Evolutionary conservation across 371 early-diverging fungal genomes (phyloP), one percentile per base, ranked within the genome.

Genomic region (Zancudomyces culisetae): DNA sequence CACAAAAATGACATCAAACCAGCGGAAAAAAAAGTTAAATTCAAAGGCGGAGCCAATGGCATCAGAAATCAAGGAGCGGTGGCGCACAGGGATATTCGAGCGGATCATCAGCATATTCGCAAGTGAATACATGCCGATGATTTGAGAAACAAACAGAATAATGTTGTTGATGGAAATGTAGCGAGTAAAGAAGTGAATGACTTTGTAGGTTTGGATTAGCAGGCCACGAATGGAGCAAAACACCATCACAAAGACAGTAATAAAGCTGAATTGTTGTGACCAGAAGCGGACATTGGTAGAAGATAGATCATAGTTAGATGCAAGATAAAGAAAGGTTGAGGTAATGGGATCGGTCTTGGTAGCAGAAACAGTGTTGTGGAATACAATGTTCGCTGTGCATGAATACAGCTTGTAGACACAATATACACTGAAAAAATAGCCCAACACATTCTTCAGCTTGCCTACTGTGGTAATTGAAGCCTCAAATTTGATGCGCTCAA

Each of bases 1-100:
- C 41, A 91, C 63, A 64, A 90, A 87, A 15, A 91, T 87, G 22
- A 83, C 74, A 64, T 94, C 94, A 55, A 90, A 91, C 94, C 94
- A 94, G 27, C 77, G 81, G 51, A 79, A 74, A 61, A 90, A 94
- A 61, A 85, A 91, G 60, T 83, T 73, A 56, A 91, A 89, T 49
- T 87, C 81, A 24, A 84, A 75, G 8, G 77, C 58, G 27, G 58
- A 67, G 0, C 79, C 78, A 46, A 93, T 58, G 0, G 85, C 81
- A 3, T 76, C 76, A 0, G 85, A 79, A 47, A 92, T 80, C 52
- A 87, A 77, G 19, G 79, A 71, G 26, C 87, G 70, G 61, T 90
- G 85, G 57, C 87, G 78, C 2, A 70, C 65, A 1, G 96, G 93
- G 52, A 95, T 50, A 47, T 71, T 87, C 68, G 79, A 75, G 45